Conservation (phyloP, 106 monocot species). For the Triglochin maritima region DNA sequence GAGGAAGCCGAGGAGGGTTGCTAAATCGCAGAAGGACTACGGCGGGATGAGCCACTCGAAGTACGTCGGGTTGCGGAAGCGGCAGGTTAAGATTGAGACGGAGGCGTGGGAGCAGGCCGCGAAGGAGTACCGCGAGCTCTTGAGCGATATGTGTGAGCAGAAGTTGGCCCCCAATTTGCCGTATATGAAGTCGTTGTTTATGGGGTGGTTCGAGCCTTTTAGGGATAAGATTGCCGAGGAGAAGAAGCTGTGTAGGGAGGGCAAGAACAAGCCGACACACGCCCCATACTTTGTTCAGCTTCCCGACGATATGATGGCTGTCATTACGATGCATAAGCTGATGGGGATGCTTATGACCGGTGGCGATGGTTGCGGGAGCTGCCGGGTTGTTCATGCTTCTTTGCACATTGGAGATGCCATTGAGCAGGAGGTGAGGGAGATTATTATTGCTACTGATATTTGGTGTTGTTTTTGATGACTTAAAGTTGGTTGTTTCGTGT, state of each 20-base stretch:
- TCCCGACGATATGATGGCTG: constrained; percentile 95
- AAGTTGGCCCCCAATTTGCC: constrained; percentile 90
- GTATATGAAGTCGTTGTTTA: constrained; percentile 75
- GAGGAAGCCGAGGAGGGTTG: background rate
- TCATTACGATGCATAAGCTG: constrained; percentile 95
- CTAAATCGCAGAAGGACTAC: constrained; percentile 5
- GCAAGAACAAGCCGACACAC: constrained; percentile 22
- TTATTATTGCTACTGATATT: background rate
- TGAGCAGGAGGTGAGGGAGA: constrained; percentile 64
- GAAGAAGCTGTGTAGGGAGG: constrained; percentile 35
- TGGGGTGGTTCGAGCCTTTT: constrained; percentile 94
- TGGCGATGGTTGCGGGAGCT: constrained; percentile 34
- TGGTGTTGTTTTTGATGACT: no score
- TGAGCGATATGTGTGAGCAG: constrained; percentile 79
- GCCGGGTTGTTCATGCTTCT: constrained; percentile 57
- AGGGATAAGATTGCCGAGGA: constrained; percentile 50
- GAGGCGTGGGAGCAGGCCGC: constrained; percentile 95
- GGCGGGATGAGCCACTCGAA: constrained; percentile 27
- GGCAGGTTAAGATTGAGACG: constrained; percentile 80
- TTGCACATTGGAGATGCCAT: constrained; percentile 63
- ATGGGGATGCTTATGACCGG: constrained; percentile 80
- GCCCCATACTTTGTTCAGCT: constrained; percentile 34
- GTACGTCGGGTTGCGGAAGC: constrained; percentile 34
- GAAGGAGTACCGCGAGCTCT: constrained; percentile 72
- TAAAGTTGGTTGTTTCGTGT: no score